Base-by-base conservation (phyloP, 805 yeast species). In the Pichia manshurica region DNA sequence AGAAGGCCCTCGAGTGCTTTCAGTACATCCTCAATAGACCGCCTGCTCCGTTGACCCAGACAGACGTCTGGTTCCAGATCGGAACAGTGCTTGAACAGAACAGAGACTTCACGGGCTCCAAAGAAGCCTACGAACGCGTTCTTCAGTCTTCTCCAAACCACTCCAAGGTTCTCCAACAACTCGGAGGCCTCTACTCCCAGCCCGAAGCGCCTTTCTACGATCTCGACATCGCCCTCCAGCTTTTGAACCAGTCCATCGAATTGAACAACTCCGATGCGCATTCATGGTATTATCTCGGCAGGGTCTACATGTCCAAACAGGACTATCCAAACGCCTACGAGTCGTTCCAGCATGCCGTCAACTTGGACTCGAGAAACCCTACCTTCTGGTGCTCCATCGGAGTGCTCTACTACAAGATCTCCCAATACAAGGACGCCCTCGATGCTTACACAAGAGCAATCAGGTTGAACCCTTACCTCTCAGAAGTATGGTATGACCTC, bases 391-490 rank as follows among this genome's bases (percentile, higher is more conserved):
- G 95, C 58, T 83, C 90, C 31, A 85, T 86, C 60, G 99, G 99
- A 64, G 99, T 93, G 15, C 74, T 93, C 49, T 93, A 93, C 69
- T 93, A 91, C 67, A 97, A 93, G 68, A 91, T 93, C 51, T 81
- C 93, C 48, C 99, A 93, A 70, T 93, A 87, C 69, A 77, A 96
- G 48, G 99, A 93, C 64, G 99, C 99, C 2, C 73, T 93, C 54
- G 98, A 93, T 65, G 99, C 99, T 15, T 93, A 93, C 69, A 90
- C 98, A 7, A 75, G 98, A 47, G 99, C 99, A 10, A 93, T 93
- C 51, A 77, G 97, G 57, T 77, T 93, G 59, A 93, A 93, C 59
- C 99, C 99, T 15, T 90, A 90, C 71, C 85, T 93, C 55, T 81
- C 93, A 51, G 99, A 93, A 67, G 99, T 93, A 22, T 93, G 99